Evolutionary conservation across 257 asterid species (phyloP), one percentile per base, ranked within the genome.

Genomic region (Scutellaria minor): DNA sequence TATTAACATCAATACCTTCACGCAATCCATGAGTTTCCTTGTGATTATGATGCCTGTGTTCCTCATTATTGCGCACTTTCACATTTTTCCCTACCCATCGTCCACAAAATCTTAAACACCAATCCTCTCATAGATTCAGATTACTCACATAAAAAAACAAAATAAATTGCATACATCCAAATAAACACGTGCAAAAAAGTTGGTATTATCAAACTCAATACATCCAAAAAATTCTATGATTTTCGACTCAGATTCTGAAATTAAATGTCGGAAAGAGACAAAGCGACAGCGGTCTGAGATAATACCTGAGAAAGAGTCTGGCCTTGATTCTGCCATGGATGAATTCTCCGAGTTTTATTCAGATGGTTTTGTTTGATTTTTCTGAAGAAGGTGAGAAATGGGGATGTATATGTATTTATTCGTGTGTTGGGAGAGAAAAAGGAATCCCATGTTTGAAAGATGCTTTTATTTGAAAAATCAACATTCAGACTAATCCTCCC

Each of bases 1-100:
- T 79, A 66, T 75, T 79, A 80, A 68, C 85, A 62, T 86, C 88
- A 18, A 91, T 81, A 69, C 83, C 93, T 10, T 80, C 79, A 20
- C 89, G 82, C 83, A 81, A 50, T 59, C 97, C 97, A 66, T 87
- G 95, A 56, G 91, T 87, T 76, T 91, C 97, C 78, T 71, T 75
- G 71, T 77, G 88, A 78, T 79, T 82, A 13, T 65, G 81, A 76
- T 82, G 75, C 6, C 44, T 44, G 53, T 65, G 79, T 41, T 47
- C 75, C 57, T 71, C 84, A 59, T 61, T 31, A 18, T 18, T 18
- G 18, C 5, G 37, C 37, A 31, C 37, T 0, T 31, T 4, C 37
- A 31, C 83, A 64, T 66, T 75, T 82, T 83, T 79, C 35, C 77
- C 90, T 85, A 80, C 64, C 71, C 67, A 59, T 76, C 71, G 67